phyloP scores from a whole-genome alignment of 768 basidiomycete genomes.

The Psilocybe cyanescens region DNA sequence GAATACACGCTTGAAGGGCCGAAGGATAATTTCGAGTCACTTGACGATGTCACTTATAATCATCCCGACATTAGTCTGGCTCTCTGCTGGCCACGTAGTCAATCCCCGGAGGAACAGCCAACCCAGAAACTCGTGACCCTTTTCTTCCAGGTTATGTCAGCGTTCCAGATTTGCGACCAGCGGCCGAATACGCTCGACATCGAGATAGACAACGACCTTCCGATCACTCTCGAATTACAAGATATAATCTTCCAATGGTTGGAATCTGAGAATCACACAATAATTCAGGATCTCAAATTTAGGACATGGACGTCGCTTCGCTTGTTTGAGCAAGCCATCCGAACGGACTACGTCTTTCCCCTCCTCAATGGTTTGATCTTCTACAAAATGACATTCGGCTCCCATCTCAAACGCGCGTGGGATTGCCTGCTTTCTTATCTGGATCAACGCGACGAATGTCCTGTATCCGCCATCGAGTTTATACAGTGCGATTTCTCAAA shows the following conservation, averaged over 20 bases:
- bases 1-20: slow-evolving; percentile 16
- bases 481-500: background rate
- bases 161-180: background rate
- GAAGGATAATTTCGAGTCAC: background rate
- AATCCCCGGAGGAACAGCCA: background rate
- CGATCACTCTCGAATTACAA: background rate
- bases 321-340: background rate
- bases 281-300: background rate
- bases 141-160: background rate
- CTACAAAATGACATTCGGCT: background rate
- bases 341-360: background rate
- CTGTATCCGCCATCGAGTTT: background rate
- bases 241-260: background rate
- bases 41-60: background rate
- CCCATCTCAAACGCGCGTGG: background rate
- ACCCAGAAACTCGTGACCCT: background rate
- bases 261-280: background rate
- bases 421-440: background rate
- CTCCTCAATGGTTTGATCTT: background rate
- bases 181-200: background rate
- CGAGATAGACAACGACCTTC: background rate
- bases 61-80: slow-evolving; percentile 16
- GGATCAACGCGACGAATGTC: background rate
- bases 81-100: slow-evolving; percentile 13
- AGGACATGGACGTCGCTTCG: background rate